Base-by-base conservation (phyloP, 306 rosid species). In the Trifolium repens region DNA sequence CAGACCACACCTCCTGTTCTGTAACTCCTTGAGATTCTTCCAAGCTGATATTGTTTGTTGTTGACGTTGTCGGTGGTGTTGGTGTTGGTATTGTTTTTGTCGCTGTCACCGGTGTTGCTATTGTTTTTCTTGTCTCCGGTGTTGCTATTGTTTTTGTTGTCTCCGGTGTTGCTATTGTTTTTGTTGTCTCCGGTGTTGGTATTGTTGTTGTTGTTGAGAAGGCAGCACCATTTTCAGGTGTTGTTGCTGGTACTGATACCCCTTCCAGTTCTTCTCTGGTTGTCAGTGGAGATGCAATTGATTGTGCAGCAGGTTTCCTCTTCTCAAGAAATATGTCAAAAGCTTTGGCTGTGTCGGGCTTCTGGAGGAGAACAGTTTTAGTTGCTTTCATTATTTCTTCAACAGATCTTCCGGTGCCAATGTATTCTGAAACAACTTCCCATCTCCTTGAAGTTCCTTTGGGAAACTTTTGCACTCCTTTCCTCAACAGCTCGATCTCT, bases 351-450 rank as follows among this genome's bases (percentile, higher is more conserved):
- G 96, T 83, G 85, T 96, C 99, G 5, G 99, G 99, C 85, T 96
- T 96, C 81, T 96, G 98, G 13, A 96, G 93, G 72, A 96, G 99
- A 72, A 90, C 93, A 1, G 96, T 89, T 82, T 96, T 96, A 40
- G 97, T 90, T 66, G 99, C 99, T 90, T 90, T 92, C 80, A 96
- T 73, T 68, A 96, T 96, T 85, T 96, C 99, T 79, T 96, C 99
- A 42, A 96, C 98, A 15, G 98, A 86, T 84, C 99, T 92, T 64
- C 87, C 90, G 0, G 98, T 92, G 19, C 98, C 97, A 76, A 96
- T 89, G 85, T 92, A 96, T 11, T 92, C 99, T n/a, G 99, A 92
- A 81, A 96, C 85, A 78, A 96, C 99, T 78, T 90, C 98, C 99
- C 99, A 96, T 75, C 99, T 89, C 61, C 97, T 83, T 12, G 97